phyloP scores from a whole-genome alignment of 768 basidiomycete genomes.

The Mycena haematopus region DNA sequence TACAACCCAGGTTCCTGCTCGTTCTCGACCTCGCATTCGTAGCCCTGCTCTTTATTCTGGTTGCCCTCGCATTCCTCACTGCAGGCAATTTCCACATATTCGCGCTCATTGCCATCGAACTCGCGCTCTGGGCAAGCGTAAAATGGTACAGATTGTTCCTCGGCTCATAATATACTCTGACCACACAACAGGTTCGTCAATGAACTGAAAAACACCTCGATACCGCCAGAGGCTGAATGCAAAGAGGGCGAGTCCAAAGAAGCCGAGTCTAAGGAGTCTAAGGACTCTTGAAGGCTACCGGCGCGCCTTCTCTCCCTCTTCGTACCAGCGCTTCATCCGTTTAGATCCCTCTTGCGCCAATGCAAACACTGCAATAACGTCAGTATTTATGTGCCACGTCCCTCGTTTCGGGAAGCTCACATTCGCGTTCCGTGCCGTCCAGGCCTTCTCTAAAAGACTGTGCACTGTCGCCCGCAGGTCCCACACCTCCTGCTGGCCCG shows the following conservation, averaged over 20 bases:
- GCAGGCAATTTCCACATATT: constrained; percentile 72
- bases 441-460: constrained; percentile 89
- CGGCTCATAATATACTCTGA: constrained; percentile 22
- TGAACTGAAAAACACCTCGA: constrained; percentile 56
- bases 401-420: constrained; percentile 54
- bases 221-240: neutral
- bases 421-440: constrained; percentile 90
- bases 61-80: constrained; percentile 64
- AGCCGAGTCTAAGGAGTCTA: constrained; percentile 23
- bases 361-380: constrained; percentile 68
- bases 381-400: constrained; percentile 14
- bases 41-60: constrained; percentile 62
- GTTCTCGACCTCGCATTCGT: constrained; percentile 68
- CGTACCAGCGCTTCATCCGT: constrained; percentile 85
- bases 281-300: constrained; percentile 46
- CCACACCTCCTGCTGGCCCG: constrained; percentile 62
- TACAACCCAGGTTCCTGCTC: constrained; percentile 72
- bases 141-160: constrained; percentile 63
- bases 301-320: constrained; percentile 64
- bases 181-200: constrained; percentile 62
- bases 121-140: constrained; percentile 77
- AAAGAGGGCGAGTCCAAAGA: constrained; percentile 21
- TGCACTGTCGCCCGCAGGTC: constrained; percentile 60
- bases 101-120: constrained; percentile 66
- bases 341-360: constrained; percentile 85